Conservation (phyloP, 768 basidiomycete species). For the Pisolithus orientalis region DNA sequence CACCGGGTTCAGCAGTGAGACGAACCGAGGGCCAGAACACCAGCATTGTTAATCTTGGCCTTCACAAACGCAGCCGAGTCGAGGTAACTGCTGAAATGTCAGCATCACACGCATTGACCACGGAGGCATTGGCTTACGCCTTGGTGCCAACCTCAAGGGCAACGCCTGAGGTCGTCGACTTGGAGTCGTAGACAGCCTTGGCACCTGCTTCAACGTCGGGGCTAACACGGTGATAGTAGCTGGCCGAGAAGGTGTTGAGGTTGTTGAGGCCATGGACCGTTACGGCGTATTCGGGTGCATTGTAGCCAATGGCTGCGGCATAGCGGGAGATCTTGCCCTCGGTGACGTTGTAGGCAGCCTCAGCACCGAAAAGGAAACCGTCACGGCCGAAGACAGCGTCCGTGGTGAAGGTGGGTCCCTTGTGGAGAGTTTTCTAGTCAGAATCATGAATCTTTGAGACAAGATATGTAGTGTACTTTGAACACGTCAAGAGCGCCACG, state of each 20-base stretch:
- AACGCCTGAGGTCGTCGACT: slow-evolving; percentile 80
- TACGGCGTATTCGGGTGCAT: slow-evolving; percentile 92
- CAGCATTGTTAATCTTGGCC: slow-evolving; percentile 97
- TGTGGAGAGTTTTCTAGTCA: slow-evolving; percentile 3
- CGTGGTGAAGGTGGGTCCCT: slow-evolving; percentile 97
- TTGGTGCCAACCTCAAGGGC: slow-evolving; percentile 94
- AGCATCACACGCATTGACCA: background rate
- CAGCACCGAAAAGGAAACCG: slow-evolving; percentile 94
- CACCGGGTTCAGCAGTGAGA: background rate
- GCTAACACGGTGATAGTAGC: slow-evolving; percentile 97
- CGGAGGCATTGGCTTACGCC: slow-evolving; percentile 49
- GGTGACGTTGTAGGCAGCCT: slow-evolving; percentile 94
- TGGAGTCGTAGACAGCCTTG: slow-evolving; percentile 94
- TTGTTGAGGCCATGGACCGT: slow-evolving; percentile 94
- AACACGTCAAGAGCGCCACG: slow-evolving; percentile 87
- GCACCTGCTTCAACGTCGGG: slow-evolving; percentile 91
- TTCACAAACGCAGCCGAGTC: slow-evolving; percentile 91
- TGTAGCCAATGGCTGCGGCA: slow-evolving; percentile 89
- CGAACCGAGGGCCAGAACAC: slow-evolving; percentile 79
- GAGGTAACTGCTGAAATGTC: slow-evolving; percentile 48
- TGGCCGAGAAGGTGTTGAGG: slow-evolving; percentile 87
- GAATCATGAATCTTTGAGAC: background rate
- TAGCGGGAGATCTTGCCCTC: slow-evolving; percentile 90
- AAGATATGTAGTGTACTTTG: slow-evolving; percentile 54
- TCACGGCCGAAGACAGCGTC: slow-evolving; percentile 95